These are phyloP conservation scores for Volvox carteri DNA, from an alignment of 163 green algal genomes.

Conservation along the genomic window DNA sequence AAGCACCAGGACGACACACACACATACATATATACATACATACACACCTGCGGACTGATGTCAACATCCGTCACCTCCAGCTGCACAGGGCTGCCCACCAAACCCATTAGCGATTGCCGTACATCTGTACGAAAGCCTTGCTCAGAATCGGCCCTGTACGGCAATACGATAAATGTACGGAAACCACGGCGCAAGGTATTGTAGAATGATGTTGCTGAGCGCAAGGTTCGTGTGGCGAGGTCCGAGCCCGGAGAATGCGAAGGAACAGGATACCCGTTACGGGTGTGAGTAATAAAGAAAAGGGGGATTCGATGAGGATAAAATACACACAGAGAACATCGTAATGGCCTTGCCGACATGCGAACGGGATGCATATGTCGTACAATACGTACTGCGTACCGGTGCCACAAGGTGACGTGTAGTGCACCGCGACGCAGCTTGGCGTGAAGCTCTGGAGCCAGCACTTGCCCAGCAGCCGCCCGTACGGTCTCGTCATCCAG, in stretches of 20 bases:
- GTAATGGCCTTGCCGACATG: no score
- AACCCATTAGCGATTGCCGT: slow-evolving; percentile 40
- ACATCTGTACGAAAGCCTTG: slow-evolving; percentile 17
- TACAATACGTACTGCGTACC: background rate
- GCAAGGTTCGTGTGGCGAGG: no score
- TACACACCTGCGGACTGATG: slow-evolving; percentile 38
- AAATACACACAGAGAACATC: no score
- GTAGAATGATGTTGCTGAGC: no score
- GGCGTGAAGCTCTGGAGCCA: slow-evolving; percentile 36
- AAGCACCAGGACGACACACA: no score
- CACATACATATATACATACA: background rate
- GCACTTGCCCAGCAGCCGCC: slow-evolving; percentile 25
- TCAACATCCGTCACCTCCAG: slow-evolving; percentile 59
- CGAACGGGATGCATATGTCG: no score
- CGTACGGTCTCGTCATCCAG: slow-evolving; percentile 54
- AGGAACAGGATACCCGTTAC: no score
- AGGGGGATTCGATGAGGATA: no score
- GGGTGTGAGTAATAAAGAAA: no score
- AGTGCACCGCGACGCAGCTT: slow-evolving; percentile 33
- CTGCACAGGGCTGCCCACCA: slow-evolving; percentile 56
- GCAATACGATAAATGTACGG: background rate
- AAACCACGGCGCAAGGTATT: no score
- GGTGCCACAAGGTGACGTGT: slow-evolving; percentile 71
- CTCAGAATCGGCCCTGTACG: slow-evolving; percentile 34
- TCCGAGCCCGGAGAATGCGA: no score